phyloP scores from a whole-genome alignment of 768 basidiomycete genomes.

The Termitomyces bulborhizus region DNA sequence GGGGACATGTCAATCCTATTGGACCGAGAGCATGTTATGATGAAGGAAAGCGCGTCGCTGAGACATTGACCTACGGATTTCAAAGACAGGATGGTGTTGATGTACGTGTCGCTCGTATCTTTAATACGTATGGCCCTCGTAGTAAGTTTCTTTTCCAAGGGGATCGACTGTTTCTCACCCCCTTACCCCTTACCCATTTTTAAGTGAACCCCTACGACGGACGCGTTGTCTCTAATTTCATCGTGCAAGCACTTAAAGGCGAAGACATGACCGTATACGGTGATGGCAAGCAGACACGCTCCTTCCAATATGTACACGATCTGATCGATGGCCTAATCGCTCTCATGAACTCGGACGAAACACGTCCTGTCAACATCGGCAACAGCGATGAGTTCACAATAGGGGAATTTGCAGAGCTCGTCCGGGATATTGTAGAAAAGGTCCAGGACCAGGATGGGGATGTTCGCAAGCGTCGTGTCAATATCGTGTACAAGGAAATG shows the following conservation, averaged over 20 bases:
- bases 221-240: slow-evolving; percentile 98
- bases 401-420: slow-evolving; percentile 87
- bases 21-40: slow-evolving; percentile 99
- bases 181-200: slow-evolving; percentile 1
- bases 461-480: slow-evolving; percentile 40
- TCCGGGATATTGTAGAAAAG: slow-evolving; percentile 88
- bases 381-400: slow-evolving; percentile 96
- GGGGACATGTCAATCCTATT: slow-evolving; percentile 98
- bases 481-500: slow-evolving; percentile 75
- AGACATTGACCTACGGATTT: slow-evolving; percentile 96
- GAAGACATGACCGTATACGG: slow-evolving; percentile 98
- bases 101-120: slow-evolving; percentile 95
- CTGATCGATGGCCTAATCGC: slow-evolving; percentile 89
- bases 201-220: slow-evolving; percentile 95
- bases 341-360: slow-evolving; percentile 92
- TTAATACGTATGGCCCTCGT: slow-evolving; percentile 92
- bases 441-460: slow-evolving; percentile 82
- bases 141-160: slow-evolving; percentile 36
- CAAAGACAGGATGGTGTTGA: slow-evolving; percentile 93
- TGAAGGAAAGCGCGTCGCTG: slow-evolving; percentile 98
- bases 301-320: slow-evolving; percentile 98
- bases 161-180: slow-evolving; percentile 17
- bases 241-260: slow-evolving; percentile 93
- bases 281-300: slow-evolving; percentile 89
- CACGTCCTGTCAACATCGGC: slow-evolving; percentile 95